Percentiles rank a stretch among this genome's conserved stretches.
phyloP scores from a whole-genome alignment of 192 early-diverging fungal species.

The Cladochytrium replicatum region DNA sequence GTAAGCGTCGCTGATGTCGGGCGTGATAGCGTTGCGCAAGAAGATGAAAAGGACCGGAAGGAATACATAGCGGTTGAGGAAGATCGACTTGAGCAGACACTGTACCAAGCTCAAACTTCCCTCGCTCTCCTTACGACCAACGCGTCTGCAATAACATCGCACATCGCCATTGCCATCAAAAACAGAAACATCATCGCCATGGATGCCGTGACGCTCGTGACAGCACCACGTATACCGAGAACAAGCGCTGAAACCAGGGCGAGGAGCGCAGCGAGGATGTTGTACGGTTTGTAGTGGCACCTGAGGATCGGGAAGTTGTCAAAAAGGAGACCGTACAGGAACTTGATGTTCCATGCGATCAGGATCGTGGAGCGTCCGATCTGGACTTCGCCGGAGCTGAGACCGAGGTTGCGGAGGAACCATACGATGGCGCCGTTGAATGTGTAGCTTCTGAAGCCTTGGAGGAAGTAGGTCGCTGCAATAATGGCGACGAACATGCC shows the following conservation, averaged over 20 bases:
- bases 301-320: slow-evolving; percentile 21
- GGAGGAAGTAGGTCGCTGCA: slow-evolving; percentile 16
- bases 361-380: slow-evolving; percentile 17
- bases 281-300: slow-evolving; percentile 12
- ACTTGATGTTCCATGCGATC: slow-evolving; percentile 21
- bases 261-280: too few relatives aligned
- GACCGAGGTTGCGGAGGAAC: slow-evolving; percentile 13
- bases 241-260: too few relatives aligned
- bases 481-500: slow-evolving; percentile 17
- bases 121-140: slow-evolving; percentile 15
- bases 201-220: slow-evolving; percentile 4
- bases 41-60: slow-evolving; percentile 14
- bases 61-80: slow-evolving; percentile 11
- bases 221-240: slow-evolving; percentile 1
- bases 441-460: slow-evolving; percentile 18
- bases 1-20: slow-evolving; percentile 16
- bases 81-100: slow-evolving; percentile 3
- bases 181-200: slow-evolving; percentile 14
- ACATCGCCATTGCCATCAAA: slow-evolving; percentile 21
- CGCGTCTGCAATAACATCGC: slow-evolving; percentile 19
- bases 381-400: too few relatives aligned
- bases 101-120: slow-evolving; percentile 1
- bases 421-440: slow-evolving; percentile 20
- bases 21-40: slow-evolving; percentile 12
- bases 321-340: slow-evolving; percentile 15